Conservation (phyloP, 441 rosid species). For the Pelargonium australe region DNA sequence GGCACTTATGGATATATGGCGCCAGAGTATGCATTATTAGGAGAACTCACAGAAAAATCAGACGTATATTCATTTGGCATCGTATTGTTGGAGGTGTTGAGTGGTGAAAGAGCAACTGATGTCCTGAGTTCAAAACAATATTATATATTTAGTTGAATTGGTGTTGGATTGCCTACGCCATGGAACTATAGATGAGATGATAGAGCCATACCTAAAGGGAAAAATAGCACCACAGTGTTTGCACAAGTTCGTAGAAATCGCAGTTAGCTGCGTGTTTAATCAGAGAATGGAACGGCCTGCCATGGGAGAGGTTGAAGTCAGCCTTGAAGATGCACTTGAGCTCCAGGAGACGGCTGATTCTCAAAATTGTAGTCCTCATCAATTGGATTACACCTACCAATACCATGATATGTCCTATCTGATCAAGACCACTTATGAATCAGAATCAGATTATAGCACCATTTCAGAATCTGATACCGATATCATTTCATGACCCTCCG, state of each 20-base stretch:
- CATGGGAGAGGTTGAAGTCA: neutral
- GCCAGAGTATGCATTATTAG: conserved; percentile 46
- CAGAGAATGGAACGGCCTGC: neutral
- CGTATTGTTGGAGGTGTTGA: conserved; percentile 46
- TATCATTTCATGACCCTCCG: too few relatives aligned
- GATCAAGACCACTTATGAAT: too few relatives aligned
- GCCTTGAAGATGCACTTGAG: neutral
- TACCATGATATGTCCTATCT: too few relatives aligned
- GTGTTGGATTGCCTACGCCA: neutral
- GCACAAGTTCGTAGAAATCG: neutral
- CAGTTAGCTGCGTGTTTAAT: neutral
- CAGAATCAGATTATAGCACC: too few relatives aligned
- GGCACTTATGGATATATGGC: conserved; percentile 61
- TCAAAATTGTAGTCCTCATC: too few relatives aligned
- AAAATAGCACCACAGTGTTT: neutral
- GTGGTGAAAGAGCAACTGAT: conserved; percentile 37
- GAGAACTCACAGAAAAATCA: conserved; percentile 52
- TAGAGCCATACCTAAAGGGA: neutral
- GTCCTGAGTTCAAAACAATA: neutral
- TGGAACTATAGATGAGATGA: neutral
- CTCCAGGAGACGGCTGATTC: neutral
- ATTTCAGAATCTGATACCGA: too few relatives aligned
- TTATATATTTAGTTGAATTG: neutral
- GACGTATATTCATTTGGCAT: conserved; percentile 66
- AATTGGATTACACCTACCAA: too few relatives aligned